Evolutionary conservation across 2,329 filamentous ascomycete genomes (phyloP).

Genomic region (Clathrospora elynae): DNA sequence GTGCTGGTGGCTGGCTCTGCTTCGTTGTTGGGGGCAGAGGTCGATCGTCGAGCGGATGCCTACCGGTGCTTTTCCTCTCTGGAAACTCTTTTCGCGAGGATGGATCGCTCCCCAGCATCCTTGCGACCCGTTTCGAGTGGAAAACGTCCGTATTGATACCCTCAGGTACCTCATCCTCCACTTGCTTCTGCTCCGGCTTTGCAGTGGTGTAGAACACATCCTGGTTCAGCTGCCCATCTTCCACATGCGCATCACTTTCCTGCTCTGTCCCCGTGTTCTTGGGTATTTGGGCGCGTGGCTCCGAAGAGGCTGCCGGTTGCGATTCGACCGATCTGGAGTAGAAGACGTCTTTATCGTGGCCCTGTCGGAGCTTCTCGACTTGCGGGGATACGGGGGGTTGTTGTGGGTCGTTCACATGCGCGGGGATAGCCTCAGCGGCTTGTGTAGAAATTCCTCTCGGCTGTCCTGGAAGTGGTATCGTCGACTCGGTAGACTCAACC

Average conservation of each 20-base stretch:
- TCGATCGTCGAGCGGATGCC: slow-evolving; percentile 19
- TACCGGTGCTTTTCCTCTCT: slow-evolving; percentile 36
- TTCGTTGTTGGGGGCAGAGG: slow-evolving; percentile 6
- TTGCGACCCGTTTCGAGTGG: slow-evolving; percentile 63
- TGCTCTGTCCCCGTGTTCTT: slow-evolving; percentile 56
- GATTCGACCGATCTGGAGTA: slow-evolving; percentile 57
- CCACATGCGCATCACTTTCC: slow-evolving; percentile 48
- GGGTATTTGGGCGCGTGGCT: slow-evolving; percentile 62
- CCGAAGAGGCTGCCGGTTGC: slow-evolving; percentile 56
- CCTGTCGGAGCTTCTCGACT: slow-evolving; percentile 38
- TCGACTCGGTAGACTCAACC: slow-evolving; percentile 48
- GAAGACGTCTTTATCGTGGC: slow-evolving; percentile 62
- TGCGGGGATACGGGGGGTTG: slow-evolving; percentile 28
- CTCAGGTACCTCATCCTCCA: slow-evolving; percentile 58
- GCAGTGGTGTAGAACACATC: slow-evolving; percentile 58
- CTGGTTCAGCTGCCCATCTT: slow-evolving; percentile 56
- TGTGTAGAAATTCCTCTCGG: slow-evolving; percentile 46
- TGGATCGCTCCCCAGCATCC: slow-evolving; percentile 57
- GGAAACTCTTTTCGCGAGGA: slow-evolving; percentile 42
- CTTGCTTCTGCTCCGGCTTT: slow-evolving; percentile 27
- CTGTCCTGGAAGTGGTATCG: slow-evolving; percentile 48
- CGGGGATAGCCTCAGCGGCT: slow-evolving; percentile 61
- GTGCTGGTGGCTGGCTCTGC: slow-evolving; percentile 21
- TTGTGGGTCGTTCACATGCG: slow-evolving; percentile 54
- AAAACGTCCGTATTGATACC: slow-evolving; percentile 67